These are phyloP conservation scores for Fusarium devonianum DNA, from an alignment of 2,329 filamentous ascomycete genomes.

Conservation along the genomic window DNA sequence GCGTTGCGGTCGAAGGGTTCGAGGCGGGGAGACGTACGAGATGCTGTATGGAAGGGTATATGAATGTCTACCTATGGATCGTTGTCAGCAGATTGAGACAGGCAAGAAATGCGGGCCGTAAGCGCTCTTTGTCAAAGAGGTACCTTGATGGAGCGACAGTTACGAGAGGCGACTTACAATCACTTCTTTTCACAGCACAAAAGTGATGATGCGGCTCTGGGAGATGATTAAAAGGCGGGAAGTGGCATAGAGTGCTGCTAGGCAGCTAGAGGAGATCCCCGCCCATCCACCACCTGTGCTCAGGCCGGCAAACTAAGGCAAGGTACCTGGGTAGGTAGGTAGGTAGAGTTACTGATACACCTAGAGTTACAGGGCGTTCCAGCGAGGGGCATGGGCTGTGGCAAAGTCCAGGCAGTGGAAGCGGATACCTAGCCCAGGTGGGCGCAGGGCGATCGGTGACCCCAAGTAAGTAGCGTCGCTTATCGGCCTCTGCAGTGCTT, in stretches of 20 bases:
- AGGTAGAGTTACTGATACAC: not conserved
- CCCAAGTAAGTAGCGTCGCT: constrained; percentile 3
- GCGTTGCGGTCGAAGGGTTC: constrained; percentile 12
- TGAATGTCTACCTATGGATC: constrained; percentile 6
- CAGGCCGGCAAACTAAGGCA: too few species aligned
- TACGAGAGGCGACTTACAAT: constrained; percentile 5
- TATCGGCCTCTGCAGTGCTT: not conserved
- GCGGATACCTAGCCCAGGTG: not conserved
- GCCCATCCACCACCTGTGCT: too few species aligned
- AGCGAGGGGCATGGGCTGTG: constrained; percentile 8
- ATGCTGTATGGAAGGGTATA: constrained; percentile 2
- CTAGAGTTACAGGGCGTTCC: constrained; percentile 14
- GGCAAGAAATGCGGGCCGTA: not conserved
- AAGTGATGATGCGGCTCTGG: constrained; percentile 33
- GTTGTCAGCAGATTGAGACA: constrained; percentile 13
- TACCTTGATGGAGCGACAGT: constrained; percentile 29
- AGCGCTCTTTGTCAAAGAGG: constrained; percentile 1
- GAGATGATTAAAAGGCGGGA: constrained; percentile 15
- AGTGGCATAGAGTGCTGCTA: constrained; percentile 25
- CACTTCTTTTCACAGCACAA: constrained; percentile 2
- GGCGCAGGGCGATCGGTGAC: not conserved
- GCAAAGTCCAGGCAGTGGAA: constrained; percentile 9
- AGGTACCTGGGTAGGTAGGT: too few species aligned
- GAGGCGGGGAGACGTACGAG: constrained; percentile 26
- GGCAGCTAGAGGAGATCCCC: constrained; percentile 24